Conservation (phyloP, 2,329 filamentous ascomycete species). For the Rhexocercosporidium sp. region DNA sequence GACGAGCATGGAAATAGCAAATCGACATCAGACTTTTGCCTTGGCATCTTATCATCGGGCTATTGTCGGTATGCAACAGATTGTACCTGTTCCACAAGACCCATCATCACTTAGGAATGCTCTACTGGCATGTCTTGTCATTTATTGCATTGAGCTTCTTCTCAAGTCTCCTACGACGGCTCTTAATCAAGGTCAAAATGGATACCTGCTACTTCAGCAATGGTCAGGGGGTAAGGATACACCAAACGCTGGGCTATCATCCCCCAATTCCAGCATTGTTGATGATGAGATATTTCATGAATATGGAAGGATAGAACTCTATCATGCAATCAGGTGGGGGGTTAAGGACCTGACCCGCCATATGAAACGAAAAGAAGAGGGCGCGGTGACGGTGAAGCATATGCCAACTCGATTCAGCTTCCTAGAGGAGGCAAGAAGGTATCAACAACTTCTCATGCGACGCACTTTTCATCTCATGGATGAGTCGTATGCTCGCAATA, state of each 20-base stretch:
- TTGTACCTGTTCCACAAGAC: slow-evolving; percentile 8
- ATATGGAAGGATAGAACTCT: slow-evolving; percentile 20
- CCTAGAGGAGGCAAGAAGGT: slow-evolving; percentile 22
- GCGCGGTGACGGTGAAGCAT: slow-evolving; percentile 8
- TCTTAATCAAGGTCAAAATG: slow-evolving; percentile 19
- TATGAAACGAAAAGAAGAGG: slow-evolving; percentile 18
- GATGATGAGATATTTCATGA: slow-evolving; percentile 26
- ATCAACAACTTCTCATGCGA: slow-evolving; percentile 25
- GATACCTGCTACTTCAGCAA: slow-evolving; percentile 18
- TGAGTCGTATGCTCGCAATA: slow-evolving; percentile 18
- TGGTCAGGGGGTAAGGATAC: slow-evolving; percentile 4
- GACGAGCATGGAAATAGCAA: slow-evolving; percentile 5
- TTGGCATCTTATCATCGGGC: slow-evolving; percentile 22
- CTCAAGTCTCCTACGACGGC: slow-evolving; percentile 20
- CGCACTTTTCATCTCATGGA: slow-evolving; percentile 22
- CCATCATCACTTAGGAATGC: slow-evolving; percentile 14
- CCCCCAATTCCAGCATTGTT: slow-evolving; percentile 16
- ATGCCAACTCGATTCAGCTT: slow-evolving; percentile 21
- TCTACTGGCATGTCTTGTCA: slow-evolving; percentile 24
- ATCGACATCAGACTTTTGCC: slow-evolving; percentile 24
- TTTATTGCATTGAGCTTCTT: slow-evolving; percentile 25
- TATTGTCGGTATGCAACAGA: slow-evolving; percentile 24
- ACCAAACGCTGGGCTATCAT: slow-evolving; percentile 13
- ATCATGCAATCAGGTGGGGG: slow-evolving; percentile 20
- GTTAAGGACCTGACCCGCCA: slow-evolving; percentile 14